Evolutionary conservation across 257 asterid species (phyloP), one percentile per base, ranked within the genome.

Genomic region (Salvia rosmarinus): DNA sequence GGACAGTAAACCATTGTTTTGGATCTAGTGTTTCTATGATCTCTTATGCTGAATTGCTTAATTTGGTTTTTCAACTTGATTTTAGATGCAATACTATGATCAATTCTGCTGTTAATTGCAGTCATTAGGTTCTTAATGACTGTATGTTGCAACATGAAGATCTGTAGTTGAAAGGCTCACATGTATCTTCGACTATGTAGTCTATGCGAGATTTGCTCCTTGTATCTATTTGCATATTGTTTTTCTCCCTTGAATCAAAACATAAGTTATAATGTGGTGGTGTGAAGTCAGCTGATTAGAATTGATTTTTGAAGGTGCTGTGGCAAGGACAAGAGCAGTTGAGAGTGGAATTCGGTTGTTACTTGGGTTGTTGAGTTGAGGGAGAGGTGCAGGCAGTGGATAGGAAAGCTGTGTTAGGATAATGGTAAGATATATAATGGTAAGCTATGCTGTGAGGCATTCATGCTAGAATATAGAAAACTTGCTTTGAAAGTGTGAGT

Each of bases 281-380:
- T n/a, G 37, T 52, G 25, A n/a, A 25, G 28, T 43, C 46, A 6
- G 21, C 70, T 73, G 64, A 72, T 54, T 56, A 65, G 25, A 10
- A 73, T 50, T 47, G 2, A 54, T 20, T 56, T 74, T 25, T 77
- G 37, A 61, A 89, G 96, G 88, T 90, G 96, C 83, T 90, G 96
- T 60, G 96, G 92, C 58, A 87, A 87, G 81, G 95, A 85, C 58
- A 72, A 71, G 60, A 80, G 64, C 81, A 75, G 28, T 14, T 82
- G 85, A 80, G 34, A 39, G 70, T 43, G 28, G 23, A 50, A 75
- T 43, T 35, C 64, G 34, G 2, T 60, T 54, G 43, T 3, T 57
- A 35, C 42, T 46, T 4, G 30, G 25, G 13, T 42, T 49, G 67
- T 44, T 35, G 61, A 25, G 42, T 21, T 55, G n/a, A n/a, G n/a